Base-by-base conservation (phyloP, 768 basidiomycete species). In the Sporobolomyces phaffii region DNA sequence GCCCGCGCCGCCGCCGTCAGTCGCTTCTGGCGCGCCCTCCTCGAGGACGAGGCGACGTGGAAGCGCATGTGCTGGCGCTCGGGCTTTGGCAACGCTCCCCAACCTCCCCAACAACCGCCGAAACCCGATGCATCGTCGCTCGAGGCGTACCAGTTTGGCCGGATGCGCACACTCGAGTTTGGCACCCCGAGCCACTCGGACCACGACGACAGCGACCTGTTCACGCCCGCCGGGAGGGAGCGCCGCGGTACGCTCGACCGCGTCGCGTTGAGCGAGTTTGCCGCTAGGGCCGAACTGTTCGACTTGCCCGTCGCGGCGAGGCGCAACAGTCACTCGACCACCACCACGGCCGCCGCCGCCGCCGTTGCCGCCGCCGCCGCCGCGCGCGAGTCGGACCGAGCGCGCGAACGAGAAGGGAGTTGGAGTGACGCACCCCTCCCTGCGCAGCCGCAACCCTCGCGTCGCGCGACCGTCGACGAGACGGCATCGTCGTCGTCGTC, bases 1-100 rank as follows among this genome's bases (percentile, higher is more conserved):
- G 80, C 84, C 0, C 80, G 89, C 15, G 87, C 87, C 0, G 80
- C 83, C 44, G 81, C 83, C 38, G 92, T 93, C 33, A 87, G 86
- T 72, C 79, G 80, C 59, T 81, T 81, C 53, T 97, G 93, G 93
- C 78, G 81, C 18, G 78, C 76, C 20, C 81, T 96, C 9, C 81
- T 86, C 10, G 78, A 81, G 49, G 91, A 91, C 73, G 90, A 93
- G 70, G 82, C 80, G 69, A 80, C 89, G 15, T 97, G 92, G 93
- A 85, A 84, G 77, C 73, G 81, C 15, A 84, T 94, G 84, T 91
- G 87, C 74, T 77, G 79, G 15, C 73, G 79, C 22, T 83, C 85
- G 75, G 82, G 81, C 9, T 88, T 80, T 60, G 76, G 72, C 13
- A 51, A 68, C 43, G 48, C 40, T 26, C 48, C 56, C 17, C 17